Base-by-base conservation (phyloP, 2,329 filamentous ascomycete genomes). In the Leptographium wingfieldii region DNA sequence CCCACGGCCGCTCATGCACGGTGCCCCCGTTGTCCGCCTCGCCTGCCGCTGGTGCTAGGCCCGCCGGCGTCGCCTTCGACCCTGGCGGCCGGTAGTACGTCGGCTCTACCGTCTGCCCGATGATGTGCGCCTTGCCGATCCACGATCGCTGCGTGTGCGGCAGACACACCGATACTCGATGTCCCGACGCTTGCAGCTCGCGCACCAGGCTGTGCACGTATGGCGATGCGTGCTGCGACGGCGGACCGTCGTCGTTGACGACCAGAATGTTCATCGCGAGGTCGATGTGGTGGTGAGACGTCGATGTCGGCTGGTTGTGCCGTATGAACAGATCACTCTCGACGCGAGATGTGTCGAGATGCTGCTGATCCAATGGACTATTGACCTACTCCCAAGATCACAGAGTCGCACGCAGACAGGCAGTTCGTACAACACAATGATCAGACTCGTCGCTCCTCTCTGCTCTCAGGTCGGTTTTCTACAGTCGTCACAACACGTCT, bases 101-200 rank as follows among this genome's bases (percentile, higher is more conserved):
- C 10, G 91, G 91, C 70, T 86, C 90, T 63, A 95, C 82, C 11
- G 88, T 88, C 71, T 92, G 87, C 60, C 92, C 92, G 67, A 97
- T 91, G 69, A 97, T 88, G 73, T 97, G 94, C 3, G 94, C 94
- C 77, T 99, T 99, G 67, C 92, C 92, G 68, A 99, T 97, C 94
- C 94, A 99, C 60, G 91, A 96, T 63, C 92, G 85, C 74, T 99
- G 94, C 7, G 86, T 86, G 71, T 96, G 84, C 1, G 94, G 94
- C 16, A 99, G 82, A 64, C 94, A 87, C 56, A 99, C 92, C 9
- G 90, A 95, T 62, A 97, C 90, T n/a, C 77, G 80, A 73, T 96
- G 92, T 9, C 91, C 91, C 38, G 86, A 84, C 60, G 78, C 73
- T 70, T 90, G 84, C 57, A 94, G 84, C 58, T 81, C 80, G 62